Percentiles rank a stretch among this genome's conserved stretches.
These are phyloP conservation scores for Sutorius eximius DNA, from an alignment of 1,284 basidiomycete species.

Conservation along the genomic window DNA sequence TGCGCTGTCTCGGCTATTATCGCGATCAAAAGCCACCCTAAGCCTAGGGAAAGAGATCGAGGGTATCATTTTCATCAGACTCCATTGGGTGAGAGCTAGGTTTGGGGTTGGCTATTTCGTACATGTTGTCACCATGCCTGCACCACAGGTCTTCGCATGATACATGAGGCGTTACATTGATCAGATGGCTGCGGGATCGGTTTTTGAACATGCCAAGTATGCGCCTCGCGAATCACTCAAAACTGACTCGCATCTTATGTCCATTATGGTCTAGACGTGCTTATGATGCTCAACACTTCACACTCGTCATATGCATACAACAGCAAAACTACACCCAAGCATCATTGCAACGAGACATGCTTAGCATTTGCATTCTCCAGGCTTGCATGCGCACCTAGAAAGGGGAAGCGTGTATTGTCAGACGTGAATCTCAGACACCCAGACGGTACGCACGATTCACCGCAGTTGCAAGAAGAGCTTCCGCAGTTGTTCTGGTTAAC, in stretches of 20 bases:
- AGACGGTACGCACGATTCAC: neutral
- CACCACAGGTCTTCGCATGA: neutral
- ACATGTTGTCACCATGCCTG: neutral
- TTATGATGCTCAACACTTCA: neutral
- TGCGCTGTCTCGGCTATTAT: neutral
- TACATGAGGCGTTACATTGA: neutral
- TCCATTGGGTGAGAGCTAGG: neutral
- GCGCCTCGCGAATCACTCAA: neutral
- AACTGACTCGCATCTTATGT: neutral
- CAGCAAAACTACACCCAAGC: neutral
- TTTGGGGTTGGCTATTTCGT: neutral
- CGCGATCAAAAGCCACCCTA: neutral
- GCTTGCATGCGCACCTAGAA: conserved; percentile 16
- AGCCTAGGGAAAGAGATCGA: neutral
- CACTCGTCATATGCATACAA: neutral
- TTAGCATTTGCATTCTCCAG: conserved; percentile 18
- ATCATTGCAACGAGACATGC: neutral
- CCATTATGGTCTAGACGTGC: neutral
- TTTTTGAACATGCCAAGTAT: neutral
- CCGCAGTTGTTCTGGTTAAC: conserved; percentile 13
- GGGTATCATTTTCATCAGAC: neutral
- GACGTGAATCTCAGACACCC: neutral
- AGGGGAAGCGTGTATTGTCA: neutral
- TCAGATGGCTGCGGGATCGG: neutral
- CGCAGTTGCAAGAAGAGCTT: conserved; percentile 4